phyloP scores from a whole-genome alignment of 2,329 filamentous ascomycete genomes.

The Endothia cerciana region DNA sequence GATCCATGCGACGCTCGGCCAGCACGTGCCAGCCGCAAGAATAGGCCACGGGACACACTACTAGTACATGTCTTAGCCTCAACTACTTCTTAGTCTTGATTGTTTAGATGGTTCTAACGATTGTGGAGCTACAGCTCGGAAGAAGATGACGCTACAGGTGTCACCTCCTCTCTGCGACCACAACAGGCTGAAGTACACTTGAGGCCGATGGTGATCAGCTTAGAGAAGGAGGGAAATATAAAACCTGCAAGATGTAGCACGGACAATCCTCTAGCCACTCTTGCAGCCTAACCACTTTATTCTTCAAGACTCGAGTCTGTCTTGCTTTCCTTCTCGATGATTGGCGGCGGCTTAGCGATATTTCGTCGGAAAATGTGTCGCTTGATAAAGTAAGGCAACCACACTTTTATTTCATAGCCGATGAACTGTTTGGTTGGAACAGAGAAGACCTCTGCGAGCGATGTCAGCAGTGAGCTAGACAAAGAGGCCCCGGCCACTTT shows the following conservation, averaged over 20 bases:
- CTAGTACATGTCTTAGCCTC: not conserved
- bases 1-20: not conserved
- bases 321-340: constrained; percentile 33
- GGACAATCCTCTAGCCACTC: not conserved
- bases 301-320: constrained; percentile 3
- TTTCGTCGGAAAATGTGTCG: constrained; percentile 41
- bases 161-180: not conserved
- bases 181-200: not conserved
- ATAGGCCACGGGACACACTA: too few relatives aligned
- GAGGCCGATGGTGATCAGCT: not conserved
- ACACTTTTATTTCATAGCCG: constrained; percentile 38
- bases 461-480: not conserved
- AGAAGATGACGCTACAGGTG: not conserved
- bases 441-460: constrained; percentile 38
- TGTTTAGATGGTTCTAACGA: not conserved
- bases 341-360: constrained; percentile 38
- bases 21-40: not conserved
- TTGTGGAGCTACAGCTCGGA: not conserved
- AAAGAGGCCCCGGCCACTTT: not conserved
- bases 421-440: constrained; percentile 40
- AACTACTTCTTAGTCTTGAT: not conserved
- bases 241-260: not conserved
- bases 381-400: constrained; percentile 45
- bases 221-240: not conserved
- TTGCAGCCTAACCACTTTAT: not conserved